Conservation (phyloP, 2,329 filamentous ascomycete species). For the Malbranchea zuffiana region DNA sequence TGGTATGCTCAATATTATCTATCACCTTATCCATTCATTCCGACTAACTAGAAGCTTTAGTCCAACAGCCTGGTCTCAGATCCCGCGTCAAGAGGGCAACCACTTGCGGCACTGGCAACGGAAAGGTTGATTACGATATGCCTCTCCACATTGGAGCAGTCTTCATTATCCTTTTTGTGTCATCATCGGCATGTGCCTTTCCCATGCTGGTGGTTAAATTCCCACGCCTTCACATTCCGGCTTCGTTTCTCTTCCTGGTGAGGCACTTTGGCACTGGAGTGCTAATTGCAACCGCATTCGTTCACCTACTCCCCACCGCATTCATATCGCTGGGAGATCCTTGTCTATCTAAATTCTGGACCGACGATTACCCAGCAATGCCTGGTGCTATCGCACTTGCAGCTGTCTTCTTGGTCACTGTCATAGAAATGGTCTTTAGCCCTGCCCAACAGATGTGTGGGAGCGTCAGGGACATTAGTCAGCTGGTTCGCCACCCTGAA, state of each 20-base stretch:
- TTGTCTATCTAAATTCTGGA: slow-evolving; percentile 43
- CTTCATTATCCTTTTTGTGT: slow-evolving; percentile 49
- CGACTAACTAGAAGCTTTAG: too few species aligned
- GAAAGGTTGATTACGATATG: slow-evolving; percentile 45
- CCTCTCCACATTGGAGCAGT: slow-evolving; percentile 54
- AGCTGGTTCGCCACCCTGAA: slow-evolving; percentile 4
- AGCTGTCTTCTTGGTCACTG: slow-evolving; percentile 36
- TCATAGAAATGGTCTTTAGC: slow-evolving; percentile 49
- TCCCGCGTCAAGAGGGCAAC: too few species aligned
- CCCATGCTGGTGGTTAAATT: slow-evolving; percentile 53
- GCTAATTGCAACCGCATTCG: slow-evolving; percentile 75
- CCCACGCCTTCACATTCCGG: slow-evolving; percentile 47
- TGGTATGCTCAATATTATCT: too few species aligned
- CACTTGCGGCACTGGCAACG: slow-evolving; percentile 21
- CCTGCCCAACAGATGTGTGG: slow-evolving; percentile 24
- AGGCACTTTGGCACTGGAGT: slow-evolving; percentile 75
- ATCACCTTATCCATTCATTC: too few species aligned
- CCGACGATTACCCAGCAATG: slow-evolving; percentile 37
- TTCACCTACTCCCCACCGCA: slow-evolving; percentile 61
- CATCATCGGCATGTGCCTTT: slow-evolving; percentile 50
- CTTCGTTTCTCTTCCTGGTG: slow-evolving; percentile 53
- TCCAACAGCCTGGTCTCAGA: too few species aligned
- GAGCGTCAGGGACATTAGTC: slow-evolving; percentile 7
- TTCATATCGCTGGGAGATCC: slow-evolving; percentile 57
- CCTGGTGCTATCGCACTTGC: slow-evolving; percentile 39